These are phyloP conservation scores for Penicillium frequentans DNA, from an alignment of 2,329 filamentous ascomycete species.

Conservation along the genomic window DNA sequence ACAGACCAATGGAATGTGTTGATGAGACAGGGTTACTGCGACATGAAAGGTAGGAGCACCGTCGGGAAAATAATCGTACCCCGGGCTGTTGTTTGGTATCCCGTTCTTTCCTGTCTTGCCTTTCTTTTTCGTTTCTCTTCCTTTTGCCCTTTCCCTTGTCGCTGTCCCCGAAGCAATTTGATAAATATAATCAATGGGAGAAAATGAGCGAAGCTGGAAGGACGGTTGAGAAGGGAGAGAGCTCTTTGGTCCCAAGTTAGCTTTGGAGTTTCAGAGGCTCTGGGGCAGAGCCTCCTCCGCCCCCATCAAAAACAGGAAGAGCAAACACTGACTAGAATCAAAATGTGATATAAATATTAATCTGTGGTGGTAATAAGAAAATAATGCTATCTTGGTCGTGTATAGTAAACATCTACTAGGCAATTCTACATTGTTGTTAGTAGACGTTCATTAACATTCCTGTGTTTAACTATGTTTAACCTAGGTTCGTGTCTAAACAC, in stretches of 20 bases:
- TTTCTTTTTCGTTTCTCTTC: background rate
- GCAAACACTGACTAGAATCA: background rate
- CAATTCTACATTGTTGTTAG: background rate
- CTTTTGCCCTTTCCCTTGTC: background rate
- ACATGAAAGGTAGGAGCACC: background rate
- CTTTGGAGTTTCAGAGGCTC: background rate
- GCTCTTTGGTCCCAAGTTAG: background rate
- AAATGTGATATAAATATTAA: background rate
- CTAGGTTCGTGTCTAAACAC: slow-evolving; percentile 16
- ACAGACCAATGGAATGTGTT: background rate
- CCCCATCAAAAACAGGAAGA: background rate
- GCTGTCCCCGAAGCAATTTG: background rate
- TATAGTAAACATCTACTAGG: background rate
- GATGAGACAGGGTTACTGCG: background rate
- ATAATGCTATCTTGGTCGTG: background rate
- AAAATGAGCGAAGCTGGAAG: background rate
- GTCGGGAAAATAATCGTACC: background rate
- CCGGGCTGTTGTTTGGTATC: background rate
- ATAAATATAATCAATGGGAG: background rate
- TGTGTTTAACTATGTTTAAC: background rate
- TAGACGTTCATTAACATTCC: background rate
- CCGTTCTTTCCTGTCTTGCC: background rate
- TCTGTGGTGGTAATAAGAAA: background rate
- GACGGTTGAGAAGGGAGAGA: background rate
- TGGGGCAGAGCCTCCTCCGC: background rate